These are phyloP conservation scores for Thelephora aurantiotincta DNA, from an alignment of 768 basidiomycete species.

Conservation along the genomic window DNA sequence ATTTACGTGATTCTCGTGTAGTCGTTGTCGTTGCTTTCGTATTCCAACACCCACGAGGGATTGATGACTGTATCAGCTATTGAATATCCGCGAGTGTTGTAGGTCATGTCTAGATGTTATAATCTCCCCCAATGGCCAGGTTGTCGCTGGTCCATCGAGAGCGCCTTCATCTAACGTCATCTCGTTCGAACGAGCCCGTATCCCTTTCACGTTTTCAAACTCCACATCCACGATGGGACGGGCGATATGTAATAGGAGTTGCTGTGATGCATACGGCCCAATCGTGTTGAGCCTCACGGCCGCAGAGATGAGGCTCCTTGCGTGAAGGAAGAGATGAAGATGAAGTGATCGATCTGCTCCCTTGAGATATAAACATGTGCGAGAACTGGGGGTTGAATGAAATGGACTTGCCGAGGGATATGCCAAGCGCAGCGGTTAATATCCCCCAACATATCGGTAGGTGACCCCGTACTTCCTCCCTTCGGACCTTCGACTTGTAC, in stretches of 20 bases:
- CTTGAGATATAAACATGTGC: background rate
- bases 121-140: slow-evolving; percentile 95
- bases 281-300: slow-evolving; percentile 84
- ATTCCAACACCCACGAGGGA: too few species aligned
- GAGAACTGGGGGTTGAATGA: background rate
- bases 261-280: slow-evolving; percentile 89
- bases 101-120: slow-evolving; percentile 82
- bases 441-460: slow-evolving; percentile 87
- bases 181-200: slow-evolving; percentile 4
- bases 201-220: slow-evolving; percentile 27
- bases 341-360: slow-evolving; percentile 66
- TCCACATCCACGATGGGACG: slow-evolving; percentile 51
- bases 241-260: slow-evolving; percentile 63
- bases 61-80: slow-evolving; percentile 34
- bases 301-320: slow-evolving; percentile 79
- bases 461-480: slow-evolving; percentile 61
- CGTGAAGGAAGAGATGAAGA: slow-evolving; percentile 88
- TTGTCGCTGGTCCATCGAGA: slow-evolving; percentile 60
- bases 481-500: slow-evolving; percentile 56
- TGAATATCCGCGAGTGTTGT: slow-evolving; percentile 95
- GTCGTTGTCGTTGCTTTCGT: background rate
- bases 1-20: slow-evolving; percentile 16
- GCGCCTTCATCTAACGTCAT: slow-evolving; percentile 8
- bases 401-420: slow-evolving; percentile 44
- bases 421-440: slow-evolving; percentile 60